Evolutionary conservation across 306 rosid species (phyloP), one percentile per base, ranked within the genome.

Genomic region (Cajanus cajan): DNA sequence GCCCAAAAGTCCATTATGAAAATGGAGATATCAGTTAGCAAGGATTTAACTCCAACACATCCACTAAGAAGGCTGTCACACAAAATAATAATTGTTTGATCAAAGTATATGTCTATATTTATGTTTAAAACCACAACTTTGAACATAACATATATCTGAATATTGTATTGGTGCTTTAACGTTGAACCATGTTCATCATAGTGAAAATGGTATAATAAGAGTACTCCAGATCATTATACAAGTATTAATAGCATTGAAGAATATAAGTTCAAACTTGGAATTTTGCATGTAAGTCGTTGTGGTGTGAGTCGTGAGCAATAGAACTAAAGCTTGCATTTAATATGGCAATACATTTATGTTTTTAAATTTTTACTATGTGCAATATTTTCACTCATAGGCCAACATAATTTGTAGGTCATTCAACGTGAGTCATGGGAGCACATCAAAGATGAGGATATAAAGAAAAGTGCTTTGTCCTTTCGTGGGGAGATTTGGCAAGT

Each of bases 361-460:
- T 48, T 15, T 76, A 37, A 6, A 76, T 14, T 76, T 65, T 50
- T 40, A 71, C 65, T 25, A 44, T 47, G 41, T 52, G 44, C 50
- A 77, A 79, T 43, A 34, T 79, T 47, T 74, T 76, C 52, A 82
- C 69, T 81, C 62, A 50, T 64, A 5, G 70, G 47, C 63, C 76
- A 74, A 71, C 74, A 71, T 83, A 61, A 28, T 82, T 31, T 86
- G 87, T 77, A 95, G 98, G 96, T 95, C 80, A 92, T 91, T 90
- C 98, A 90, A 76, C 98, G 98, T n/a, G 97, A 95, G 47, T 93
- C 97, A 47, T 95, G 98, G 98, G 98, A 95, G 84, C 98, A 95
- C 84, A 90, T 95, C 87, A 95, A 91, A 90, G 97, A 95, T 31
- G 95, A 78, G 82, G 94, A 92, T 88, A 87, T 92, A 65, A 89